Percentiles rank a stretch among this genome's conserved stretches.
Evolutionary conservation across 352 stramenopile species (phyloP).

Genomic region (Pythium myriotylum): DNA sequence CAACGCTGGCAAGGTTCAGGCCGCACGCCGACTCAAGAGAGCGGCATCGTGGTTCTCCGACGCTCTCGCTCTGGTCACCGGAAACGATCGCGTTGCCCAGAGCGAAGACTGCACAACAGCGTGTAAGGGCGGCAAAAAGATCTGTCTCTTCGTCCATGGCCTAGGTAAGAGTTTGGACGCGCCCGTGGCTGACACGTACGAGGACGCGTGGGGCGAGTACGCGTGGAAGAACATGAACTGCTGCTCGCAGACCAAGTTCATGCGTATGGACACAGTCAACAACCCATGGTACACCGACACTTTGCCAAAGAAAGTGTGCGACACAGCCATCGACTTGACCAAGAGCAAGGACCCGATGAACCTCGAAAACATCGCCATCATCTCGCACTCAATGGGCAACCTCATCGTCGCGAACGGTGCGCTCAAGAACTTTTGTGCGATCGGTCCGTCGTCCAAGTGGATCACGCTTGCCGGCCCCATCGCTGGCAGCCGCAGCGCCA

Average conservation of each 20-base stretch:
- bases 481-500: conserved; percentile 21
- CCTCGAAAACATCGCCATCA: conserved; percentile 13
- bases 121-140: conserved; percentile 19
- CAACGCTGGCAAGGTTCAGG: background rate
- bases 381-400: conserved; percentile 43
- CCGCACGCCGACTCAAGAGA: background rate
- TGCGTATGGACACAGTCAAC: conserved; percentile 34
- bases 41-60: background rate
- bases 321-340: conserved; percentile 23
- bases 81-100: background rate
- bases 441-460: conserved; percentile 28
- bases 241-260: conserved; percentile 36
- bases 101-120: conserved; percentile 2
- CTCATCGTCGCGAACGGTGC: conserved; percentile 27
- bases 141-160: conserved; percentile 34
- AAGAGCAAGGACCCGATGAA: conserved; percentile 24
- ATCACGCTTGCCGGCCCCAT: conserved; percentile 32
- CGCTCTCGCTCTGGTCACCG: background rate
- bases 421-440: conserved; percentile 20
- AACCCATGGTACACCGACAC: conserved; percentile 26
- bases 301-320: conserved; percentile 30
- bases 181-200: conserved; percentile 14
- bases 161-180: conserved; percentile 3
- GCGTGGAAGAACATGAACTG: conserved; percentile 24
- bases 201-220: conserved; percentile 25